Base-by-base conservation (phyloP, 768 basidiomycete genomes). In the Pulveroboletus sp. region DNA sequence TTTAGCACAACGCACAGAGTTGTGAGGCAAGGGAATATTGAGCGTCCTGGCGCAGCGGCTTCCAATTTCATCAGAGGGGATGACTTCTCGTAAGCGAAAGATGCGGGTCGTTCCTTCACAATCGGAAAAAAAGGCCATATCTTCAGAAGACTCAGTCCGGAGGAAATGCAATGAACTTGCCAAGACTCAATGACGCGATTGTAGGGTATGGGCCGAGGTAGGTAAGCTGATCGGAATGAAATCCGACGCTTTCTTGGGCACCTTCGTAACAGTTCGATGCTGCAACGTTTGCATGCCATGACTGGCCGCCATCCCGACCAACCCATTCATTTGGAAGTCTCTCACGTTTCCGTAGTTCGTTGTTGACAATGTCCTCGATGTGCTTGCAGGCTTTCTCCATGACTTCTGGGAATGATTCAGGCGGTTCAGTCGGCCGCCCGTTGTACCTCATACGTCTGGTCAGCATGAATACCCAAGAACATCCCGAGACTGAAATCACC, bases 201-300 rank as follows among this genome's bases (percentile, higher is more conserved):
- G 89, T 91, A 6, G 87, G 83, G 65, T 84, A 89, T 13, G 89
- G 89, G 10, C 89, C 90, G 7, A 92, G 72, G 68, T 86, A 85
- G 1, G 89, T 89, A 47, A 89, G 65, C 46, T 86, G 85, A 64
- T 92, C 89, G 5, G 89, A 83, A 63, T 92, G 90, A 60, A 79
- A 83, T 0, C 90, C 89, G 4, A 92, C 89, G 43, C 82, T 81
- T 64, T 90, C 89, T 61, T 85, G 83, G 31, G 78, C 76, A n/a
- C 89, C 89, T 62, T 84, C 79, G 52, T 92, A 92, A 56, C 89
- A 85, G 57, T 92, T 92, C 3, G 89, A 81, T 1, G 89, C 89
- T 4, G 89, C 89, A 20, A 92, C 89, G 56, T 91, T 92, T 1
- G 89, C 90, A 45, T 79, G 73, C 89, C 90, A 92, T 8, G 67